Percentiles rank a stretch among this genome's conserved stretches.
phyloP scores from a whole-genome alignment of 1,284 basidiomycete species.

The Ceraceosorus bombacis region DNA sequence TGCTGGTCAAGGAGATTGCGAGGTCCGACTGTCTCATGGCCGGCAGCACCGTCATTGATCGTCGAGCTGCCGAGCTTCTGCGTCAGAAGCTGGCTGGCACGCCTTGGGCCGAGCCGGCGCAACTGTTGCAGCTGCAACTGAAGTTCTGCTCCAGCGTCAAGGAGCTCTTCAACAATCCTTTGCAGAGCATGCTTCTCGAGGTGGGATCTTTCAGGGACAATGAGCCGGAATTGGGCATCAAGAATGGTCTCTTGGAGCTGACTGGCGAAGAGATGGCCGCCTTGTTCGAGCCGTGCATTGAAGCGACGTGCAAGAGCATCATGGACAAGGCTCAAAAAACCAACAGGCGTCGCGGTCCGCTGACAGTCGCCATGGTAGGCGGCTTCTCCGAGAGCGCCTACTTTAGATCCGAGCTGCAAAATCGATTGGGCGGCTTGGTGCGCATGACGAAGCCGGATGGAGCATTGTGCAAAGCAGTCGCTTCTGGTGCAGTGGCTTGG shows the following conservation, averaged over 20 bases:
- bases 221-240: conserved; percentile 4
- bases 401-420: conserved; percentile 14
- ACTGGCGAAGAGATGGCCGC: conserved; percentile 11
- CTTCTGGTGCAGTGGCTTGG: conserved; percentile 12
- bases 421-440: conserved; percentile 10
- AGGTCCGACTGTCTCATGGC: conserved; percentile 12
- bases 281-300: conserved; percentile 11
- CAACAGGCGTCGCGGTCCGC: background rate
- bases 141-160: conserved; percentile 13
- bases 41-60: conserved; percentile 13
- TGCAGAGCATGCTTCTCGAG: conserved; percentile 7
- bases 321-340: conserved; percentile 3
- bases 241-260: conserved; percentile 10
- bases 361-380: conserved; percentile 14
- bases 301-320: conserved; percentile 6
- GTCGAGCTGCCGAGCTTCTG: conserved; percentile 10
- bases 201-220: conserved; percentile 9
- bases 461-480: conserved; percentile 13
- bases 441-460: conserved; percentile 17
- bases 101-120: conserved; percentile 11
- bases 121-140: conserved; percentile 5
- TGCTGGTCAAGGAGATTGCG: conserved; percentile 8
- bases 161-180: conserved; percentile 8
- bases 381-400: conserved; percentile 13
- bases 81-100: conserved; percentile 9